phyloP scores from a whole-genome alignment of 2,329 filamentous ascomycete species.

The Nothomitra cinnamomea region DNA sequence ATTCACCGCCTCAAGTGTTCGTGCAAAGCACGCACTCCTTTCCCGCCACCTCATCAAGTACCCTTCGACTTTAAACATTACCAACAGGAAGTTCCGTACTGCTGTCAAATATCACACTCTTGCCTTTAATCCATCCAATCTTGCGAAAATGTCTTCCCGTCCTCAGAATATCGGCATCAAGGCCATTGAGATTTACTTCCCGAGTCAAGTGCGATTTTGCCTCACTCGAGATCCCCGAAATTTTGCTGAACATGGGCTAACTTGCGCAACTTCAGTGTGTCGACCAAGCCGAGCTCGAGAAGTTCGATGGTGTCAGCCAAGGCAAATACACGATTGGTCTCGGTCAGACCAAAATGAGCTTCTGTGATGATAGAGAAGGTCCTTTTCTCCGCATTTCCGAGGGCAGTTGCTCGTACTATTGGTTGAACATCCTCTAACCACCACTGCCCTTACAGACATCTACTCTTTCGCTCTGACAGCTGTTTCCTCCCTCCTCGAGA shows the following conservation, averaged over 20 bases:
- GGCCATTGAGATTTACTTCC: slow-evolving; percentile 82
- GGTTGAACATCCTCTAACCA: neutral
- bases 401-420: slow-evolving; percentile 5
- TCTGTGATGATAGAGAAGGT: slow-evolving; percentile 83
- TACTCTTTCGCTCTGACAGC: slow-evolving; percentile 73
- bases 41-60: neutral
- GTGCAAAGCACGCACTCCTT: neutral
- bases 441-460: slow-evolving; percentile 42
- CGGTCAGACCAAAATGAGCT: slow-evolving; percentile 82
- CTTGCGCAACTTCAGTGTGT: slow-evolving; percentile 45
- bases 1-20: neutral
- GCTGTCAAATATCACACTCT: neutral
- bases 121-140: slow-evolving; percentile 4
- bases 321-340: slow-evolving; percentile 88
- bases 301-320: slow-evolving; percentile 65
- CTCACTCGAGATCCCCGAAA: neutral
- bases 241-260: slow-evolving; percentile 10
- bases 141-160: slow-evolving; percentile 47
- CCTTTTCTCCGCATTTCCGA: neutral
- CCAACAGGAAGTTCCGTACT: neutral
- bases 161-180: slow-evolving; percentile 84
- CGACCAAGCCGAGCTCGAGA: slow-evolving; percentile 66
- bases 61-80: neutral
- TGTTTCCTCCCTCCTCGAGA: slow-evolving; percentile 59
- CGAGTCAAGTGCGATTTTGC: slow-evolving; percentile 50